Percentiles rank a stretch among this genome's conserved stretches.
These are phyloP conservation scores for Epichloe sylvatica DNA, from an alignment of 2,329 filamentous ascomycete genomes.

Conservation along the genomic window DNA sequence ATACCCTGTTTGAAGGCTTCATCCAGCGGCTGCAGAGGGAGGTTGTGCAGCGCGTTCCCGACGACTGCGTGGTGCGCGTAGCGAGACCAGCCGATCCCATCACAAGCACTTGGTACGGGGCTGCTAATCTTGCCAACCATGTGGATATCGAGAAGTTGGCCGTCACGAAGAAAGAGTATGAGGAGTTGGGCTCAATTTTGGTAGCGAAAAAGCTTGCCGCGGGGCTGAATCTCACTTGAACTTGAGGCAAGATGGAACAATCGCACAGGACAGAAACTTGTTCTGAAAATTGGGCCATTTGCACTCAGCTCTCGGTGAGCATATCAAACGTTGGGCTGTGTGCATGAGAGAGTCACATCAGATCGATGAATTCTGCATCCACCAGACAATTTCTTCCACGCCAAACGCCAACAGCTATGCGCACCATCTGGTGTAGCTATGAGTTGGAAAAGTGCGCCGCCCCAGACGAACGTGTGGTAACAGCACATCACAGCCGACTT, in stretches of 20 bases:
- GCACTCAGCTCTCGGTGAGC: too few species aligned
- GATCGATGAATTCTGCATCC: too few species aligned
- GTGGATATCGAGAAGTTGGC: slow-evolving; percentile 50
- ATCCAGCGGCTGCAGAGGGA: slow-evolving; percentile 65
- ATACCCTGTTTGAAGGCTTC: slow-evolving; percentile 66
- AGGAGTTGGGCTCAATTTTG: slow-evolving; percentile 70
- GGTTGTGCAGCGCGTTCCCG: slow-evolving; percentile 54
- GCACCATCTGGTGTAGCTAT: too few species aligned
- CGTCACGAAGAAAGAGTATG: slow-evolving; percentile 82
- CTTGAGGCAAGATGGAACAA: too few species aligned
- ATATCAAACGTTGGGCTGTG: too few species aligned
- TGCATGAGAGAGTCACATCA: too few species aligned
- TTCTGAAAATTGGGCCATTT: not conserved
- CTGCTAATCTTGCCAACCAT: slow-evolving; percentile 61
- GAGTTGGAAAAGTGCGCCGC: too few species aligned
- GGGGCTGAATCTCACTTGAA: slow-evolving; percentile 5
- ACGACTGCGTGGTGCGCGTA: slow-evolving; percentile 66
- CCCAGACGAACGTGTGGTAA: not conserved
- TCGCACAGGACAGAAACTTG: not conserved
- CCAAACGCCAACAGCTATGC: too few species aligned
- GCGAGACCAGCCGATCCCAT: slow-evolving; percentile 58
- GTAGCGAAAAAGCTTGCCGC: slow-evolving; percentile 54
- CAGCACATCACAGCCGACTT: not conserved
- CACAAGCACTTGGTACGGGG: slow-evolving; percentile 73
- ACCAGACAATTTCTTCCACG: too few species aligned